phyloP scores from a whole-genome alignment of 2,329 filamentous ascomycete genomes.

The Teratosphaeria zuluensis region DNA sequence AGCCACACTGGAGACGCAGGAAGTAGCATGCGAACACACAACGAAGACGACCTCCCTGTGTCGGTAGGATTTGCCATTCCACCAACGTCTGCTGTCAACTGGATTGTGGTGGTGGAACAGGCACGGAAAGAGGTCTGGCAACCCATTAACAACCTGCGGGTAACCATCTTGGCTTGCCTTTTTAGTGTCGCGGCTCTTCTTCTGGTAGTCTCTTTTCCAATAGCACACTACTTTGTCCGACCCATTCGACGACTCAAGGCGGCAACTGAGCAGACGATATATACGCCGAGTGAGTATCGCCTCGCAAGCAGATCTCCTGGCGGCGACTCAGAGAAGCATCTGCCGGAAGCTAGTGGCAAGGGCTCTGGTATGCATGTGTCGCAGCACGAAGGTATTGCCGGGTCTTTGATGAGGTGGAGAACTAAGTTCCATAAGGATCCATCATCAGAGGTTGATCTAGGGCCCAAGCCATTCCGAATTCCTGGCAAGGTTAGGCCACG shows the following conservation, averaged over 20 bases:
- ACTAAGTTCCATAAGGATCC: conserved; percentile 10
- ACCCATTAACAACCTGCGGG: conserved; percentile 65
- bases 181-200: conserved; percentile 69
- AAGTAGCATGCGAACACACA: conserved; percentile 52
- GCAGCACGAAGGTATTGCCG: conserved; percentile 7
- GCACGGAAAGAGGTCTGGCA: conserved; percentile 62
- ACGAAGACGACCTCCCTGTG: conserved; percentile 61
- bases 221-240: conserved; percentile 70
- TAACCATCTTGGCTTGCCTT: conserved; percentile 73
- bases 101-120: conserved; percentile 76
- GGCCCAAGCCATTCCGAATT: conserved; percentile 61
- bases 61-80: conserved; percentile 73
- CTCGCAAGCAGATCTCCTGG: conserved; percentile 28
- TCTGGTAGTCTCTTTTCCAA: conserved; percentile 61
- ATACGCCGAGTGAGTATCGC: conserved; percentile 48
- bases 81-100: conserved; percentile 60
- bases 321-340: conserved; percentile 18
- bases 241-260: conserved; percentile 68
- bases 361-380: conserved; percentile 29
- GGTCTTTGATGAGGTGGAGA: conserved; percentile 21
- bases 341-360: conserved; percentile 31
- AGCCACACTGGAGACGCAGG: conserved; percentile 53
- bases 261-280: conserved; percentile 64
- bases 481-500: conserved; percentile 70
- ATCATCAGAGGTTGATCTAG: conserved; percentile 30